These are phyloP conservation scores for Metarhizium rileyi DNA, from an alignment of 2,329 filamentous ascomycete species.

Conservation along the genomic window DNA sequence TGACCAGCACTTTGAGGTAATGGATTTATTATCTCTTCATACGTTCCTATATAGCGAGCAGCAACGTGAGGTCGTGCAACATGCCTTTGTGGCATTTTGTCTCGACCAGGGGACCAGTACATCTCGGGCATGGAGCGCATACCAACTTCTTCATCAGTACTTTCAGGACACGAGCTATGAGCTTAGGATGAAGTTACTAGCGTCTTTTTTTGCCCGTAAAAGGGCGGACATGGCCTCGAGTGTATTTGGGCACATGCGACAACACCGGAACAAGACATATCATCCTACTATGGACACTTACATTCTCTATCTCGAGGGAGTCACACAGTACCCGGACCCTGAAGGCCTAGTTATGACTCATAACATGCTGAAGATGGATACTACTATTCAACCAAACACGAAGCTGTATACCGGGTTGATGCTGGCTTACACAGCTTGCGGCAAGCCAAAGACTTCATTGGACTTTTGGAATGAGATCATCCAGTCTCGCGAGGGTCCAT, in stretches of 20 bases:
- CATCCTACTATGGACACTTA: conserved; percentile 70
- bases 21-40: conserved; percentile 72
- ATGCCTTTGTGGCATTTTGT: conserved; percentile 59
- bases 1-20: conserved; percentile 68
- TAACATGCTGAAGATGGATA: conserved; percentile 91
- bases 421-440: conserved; percentile 69
- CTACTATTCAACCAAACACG: conserved; percentile 67
- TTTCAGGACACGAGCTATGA: conserved; percentile 57
- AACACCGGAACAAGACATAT: conserved; percentile 51
- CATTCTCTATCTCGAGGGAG: conserved; percentile 64
- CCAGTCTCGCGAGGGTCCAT: conserved; percentile 76
- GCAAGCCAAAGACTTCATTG: conserved; percentile 55
- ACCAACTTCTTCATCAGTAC: conserved; percentile 55
- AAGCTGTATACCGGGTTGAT: conserved; percentile 75
- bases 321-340: conserved; percentile 43
- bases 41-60: conserved; percentile 58
- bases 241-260: conserved; percentile 91
- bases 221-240: conserved; percentile 77
- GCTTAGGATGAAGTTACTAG: conserved; percentile 65
- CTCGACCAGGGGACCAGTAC: conserved; percentile 52
- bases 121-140: conserved; percentile 53
- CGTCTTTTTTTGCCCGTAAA: conserved; percentile 65
- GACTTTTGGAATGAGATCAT: conserved; percentile 79
- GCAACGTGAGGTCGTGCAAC: conserved; percentile 58
- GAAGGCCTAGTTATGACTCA: conserved; percentile 68